Base-by-base conservation (phyloP, 169 alveolate genomes). In the Plasmodium inui region DNA sequence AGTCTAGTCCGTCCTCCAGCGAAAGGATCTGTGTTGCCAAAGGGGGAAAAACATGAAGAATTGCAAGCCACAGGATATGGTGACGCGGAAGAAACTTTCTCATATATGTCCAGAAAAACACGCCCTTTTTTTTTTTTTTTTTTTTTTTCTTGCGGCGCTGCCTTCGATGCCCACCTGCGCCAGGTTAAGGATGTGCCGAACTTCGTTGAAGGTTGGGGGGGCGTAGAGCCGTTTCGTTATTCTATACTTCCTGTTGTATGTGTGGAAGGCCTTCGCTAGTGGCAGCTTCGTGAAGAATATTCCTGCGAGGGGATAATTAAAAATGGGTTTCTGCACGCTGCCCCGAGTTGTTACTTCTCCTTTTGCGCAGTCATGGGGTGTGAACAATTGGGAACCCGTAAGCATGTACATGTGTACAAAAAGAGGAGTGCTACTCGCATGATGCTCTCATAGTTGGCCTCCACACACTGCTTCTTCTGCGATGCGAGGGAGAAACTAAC, bases 171-270 rank as follows among this genome's bases (percentile, higher is more conserved):
- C 19, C 72, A 89, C 96, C 81, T 88, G 95, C 8, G 96, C 96
- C 19, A 94, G 82, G 72, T 94, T 94, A n/a, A 94, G 84, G 61
- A 90, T 50, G 55, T 67, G 91, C 6, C 96, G 84, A 83, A 86
- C 90, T 81, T 94, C 96, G 82, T 94, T 80, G 50, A 88, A 83
- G 26, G 94, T 79, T 19, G 96, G 96, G 7, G 95, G 93, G 30
- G 86, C 95, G 55, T 84, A 81, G 28, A 78, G 46, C 61, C 96
- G 44, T 78, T 82, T 82, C 34, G 96, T 89, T 44, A 94, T 72
- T 26, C 95, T 32, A 28, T 74, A 61, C 30, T 53, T 82, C 50
- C 37, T 70, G 78, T 94, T 90, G 71, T 85, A 67, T 67, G 91
- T 81, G 46, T 74, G 83, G 79, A 94, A 94, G 44, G 96, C 96